Percentiles rank a stretch among this genome's conserved stretches.
Conservation (phyloP, 441 rosid genomes). For the Gossypium schwendimanii region DNA sequence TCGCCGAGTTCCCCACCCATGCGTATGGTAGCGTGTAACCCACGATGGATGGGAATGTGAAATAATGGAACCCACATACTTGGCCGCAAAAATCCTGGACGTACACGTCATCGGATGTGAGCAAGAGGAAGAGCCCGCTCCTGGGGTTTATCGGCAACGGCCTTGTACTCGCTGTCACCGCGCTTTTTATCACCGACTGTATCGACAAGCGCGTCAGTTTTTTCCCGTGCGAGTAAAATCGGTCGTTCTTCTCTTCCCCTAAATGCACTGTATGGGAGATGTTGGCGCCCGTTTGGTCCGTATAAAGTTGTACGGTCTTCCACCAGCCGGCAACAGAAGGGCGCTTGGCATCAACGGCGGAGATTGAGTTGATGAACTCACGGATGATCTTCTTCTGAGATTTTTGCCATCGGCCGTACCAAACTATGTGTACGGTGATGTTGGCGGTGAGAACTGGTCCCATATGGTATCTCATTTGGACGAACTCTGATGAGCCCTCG, state of each 20-base stretch:
- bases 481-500: constrained; percentile 95
- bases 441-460: constrained; percentile 84
- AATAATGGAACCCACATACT: constrained; percentile 93
- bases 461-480: constrained; percentile 85
- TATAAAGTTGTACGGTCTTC: constrained; percentile 77
- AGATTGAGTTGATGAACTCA: constrained; percentile 77
- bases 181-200: constrained; percentile 78
- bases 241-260: constrained; percentile 77
- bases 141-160: constrained; percentile 70
- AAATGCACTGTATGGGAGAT: constrained; percentile 53
- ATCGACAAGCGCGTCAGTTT: constrained; percentile 67
- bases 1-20: constrained; percentile 94
- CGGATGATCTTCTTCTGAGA: constrained; percentile 78
- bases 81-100: constrained; percentile 89
- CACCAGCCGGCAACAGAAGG: constrained; percentile 94
- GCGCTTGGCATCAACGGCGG: constrained; percentile 39
- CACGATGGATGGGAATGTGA: constrained; percentile 86
- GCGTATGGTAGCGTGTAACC: constrained; percentile 93
- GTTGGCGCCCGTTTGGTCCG: constrained; percentile 86
- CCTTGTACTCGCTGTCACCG: constrained; percentile 52
- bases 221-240: constrained; percentile 83
- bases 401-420: constrained; percentile 84
- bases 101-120: constrained; percentile 76
- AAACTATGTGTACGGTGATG: constrained; percentile 78
- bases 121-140: constrained; percentile 66